Evolutionary conservation across 164 flowering plant species (phyloP), one percentile per base, ranked within the genome.

Genomic region (Warburgia ugandensis): DNA sequence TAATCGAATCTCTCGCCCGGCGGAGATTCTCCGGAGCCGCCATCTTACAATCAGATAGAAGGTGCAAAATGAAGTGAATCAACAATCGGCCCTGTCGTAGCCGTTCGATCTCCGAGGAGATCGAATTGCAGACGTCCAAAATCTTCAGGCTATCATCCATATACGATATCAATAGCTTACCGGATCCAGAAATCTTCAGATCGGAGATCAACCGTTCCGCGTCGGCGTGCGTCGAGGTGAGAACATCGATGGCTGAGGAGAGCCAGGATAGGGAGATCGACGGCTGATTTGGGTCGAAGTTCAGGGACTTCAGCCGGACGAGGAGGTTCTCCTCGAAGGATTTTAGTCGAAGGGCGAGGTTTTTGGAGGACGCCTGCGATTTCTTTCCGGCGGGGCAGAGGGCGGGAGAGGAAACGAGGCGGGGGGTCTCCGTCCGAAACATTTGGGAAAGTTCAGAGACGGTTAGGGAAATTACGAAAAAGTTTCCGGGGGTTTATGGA

Each of bases 111-210:
- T 68, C 69, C 5, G 59, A 40, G 0, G 64, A 41, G 39, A 73
- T 60, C 23, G 67, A 68, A 40, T 73, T 73, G 42, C 77, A 73
- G n/a, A 64, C 27, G 29, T 73, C 77, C 39, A 73, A 50, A 1
- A 68, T 25, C 59, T 66, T 66, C 14, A 66, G 38, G 30, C 62
- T 60, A 10, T 58, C 62, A 31, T 73, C 71, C 38, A 73, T 22
- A 47, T 54, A 63, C 32, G 41, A 30, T 1, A 25, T 19, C 1
- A 54, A 41, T 0, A 54, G 52, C 11, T 45, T 31, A 10, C 53
- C 49, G 4, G 31, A 28, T 3, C 31, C 19, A 2, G 50, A 44
- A 8, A 14, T 3, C 4, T n/a, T 28, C 20, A 59, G 30, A 32
- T 49, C 49, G 10, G 52, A 56, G 57, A 52, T 45, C 16, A 65